Conservation (phyloP, 2,329 filamentous ascomycete genomes). For the Juglanconis oblonga region DNA sequence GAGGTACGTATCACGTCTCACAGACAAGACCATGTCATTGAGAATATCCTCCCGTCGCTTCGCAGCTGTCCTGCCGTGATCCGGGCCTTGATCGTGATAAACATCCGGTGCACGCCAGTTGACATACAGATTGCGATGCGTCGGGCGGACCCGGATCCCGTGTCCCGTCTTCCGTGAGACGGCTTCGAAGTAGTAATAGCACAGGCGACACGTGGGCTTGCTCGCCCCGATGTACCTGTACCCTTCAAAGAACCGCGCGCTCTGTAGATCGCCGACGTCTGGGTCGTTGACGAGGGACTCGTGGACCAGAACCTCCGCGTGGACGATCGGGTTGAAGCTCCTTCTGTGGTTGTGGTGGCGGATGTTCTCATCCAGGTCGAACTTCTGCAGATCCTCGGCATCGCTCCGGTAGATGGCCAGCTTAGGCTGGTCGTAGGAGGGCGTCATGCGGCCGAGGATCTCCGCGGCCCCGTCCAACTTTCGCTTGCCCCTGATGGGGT, state of each 20-base stretch:
- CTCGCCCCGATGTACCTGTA: constrained; percentile 38
- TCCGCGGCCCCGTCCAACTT: constrained; percentile 9
- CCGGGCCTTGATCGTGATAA: constrained; percentile 13
- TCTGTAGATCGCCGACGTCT: background rate
- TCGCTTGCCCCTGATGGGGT: constrained; percentile 14
- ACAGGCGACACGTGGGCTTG: constrained; percentile 39
- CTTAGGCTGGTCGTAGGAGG: background rate
- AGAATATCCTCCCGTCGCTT: constrained; percentile 22
- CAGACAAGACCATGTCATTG: constrained; percentile 24
- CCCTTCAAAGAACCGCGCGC: constrained; percentile 27
- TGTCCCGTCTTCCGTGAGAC: constrained; percentile 17
- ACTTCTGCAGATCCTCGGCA: constrained; percentile 19
- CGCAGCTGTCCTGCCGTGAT: constrained; percentile 11
- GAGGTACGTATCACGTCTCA: constrained; percentile 28
- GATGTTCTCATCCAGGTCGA: constrained; percentile 19
- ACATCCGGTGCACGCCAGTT: constrained; percentile 37
- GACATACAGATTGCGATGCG: constrained; percentile 37
- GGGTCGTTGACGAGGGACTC: constrained; percentile 21
- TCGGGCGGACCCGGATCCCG: constrained; percentile 27
- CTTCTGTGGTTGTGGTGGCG: background rate
- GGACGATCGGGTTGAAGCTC: constrained; percentile 29
- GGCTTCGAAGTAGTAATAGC: constrained; percentile 30
- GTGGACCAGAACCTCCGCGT: constrained; percentile 33
- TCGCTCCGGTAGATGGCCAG: constrained; percentile 6
- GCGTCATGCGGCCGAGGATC: constrained; percentile 22